Conservation (phyloP, 768 basidiomycete genomes). For the Asterophora lycoperdoides region DNA sequence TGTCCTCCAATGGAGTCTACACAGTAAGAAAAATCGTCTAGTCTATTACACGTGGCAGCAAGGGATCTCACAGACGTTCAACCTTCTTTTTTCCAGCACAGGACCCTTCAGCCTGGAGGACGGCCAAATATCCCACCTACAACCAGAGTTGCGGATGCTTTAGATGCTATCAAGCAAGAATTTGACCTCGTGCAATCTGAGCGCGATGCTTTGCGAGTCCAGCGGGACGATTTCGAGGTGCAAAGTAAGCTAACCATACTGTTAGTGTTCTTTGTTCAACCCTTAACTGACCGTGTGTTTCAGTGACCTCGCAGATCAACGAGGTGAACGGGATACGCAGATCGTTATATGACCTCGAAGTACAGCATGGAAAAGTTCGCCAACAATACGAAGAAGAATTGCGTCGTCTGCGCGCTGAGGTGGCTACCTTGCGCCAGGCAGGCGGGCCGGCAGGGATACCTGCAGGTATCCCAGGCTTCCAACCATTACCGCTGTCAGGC, state of each 20-base stretch:
- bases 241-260: conserved; percentile 56
- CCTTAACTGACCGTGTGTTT: not conserved
- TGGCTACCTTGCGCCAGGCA: conserved; percentile 36
- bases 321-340: conserved; percentile 89
- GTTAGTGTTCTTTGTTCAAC: not conserved
- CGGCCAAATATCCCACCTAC: conserved; percentile 5
- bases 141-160: conserved; percentile 58
- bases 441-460: not conserved
- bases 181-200: conserved; percentile 69
- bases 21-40: not conserved
- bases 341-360: conserved; percentile 88
- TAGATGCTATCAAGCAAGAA: conserved; percentile 76
- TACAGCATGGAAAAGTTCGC: conserved; percentile 80
- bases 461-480: conserved; percentile 19
- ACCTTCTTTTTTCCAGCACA: conserved; percentile 2
- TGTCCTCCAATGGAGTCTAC: conserved; percentile 6
- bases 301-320: conserved; percentile 79
- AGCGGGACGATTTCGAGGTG: conserved; percentile 86
- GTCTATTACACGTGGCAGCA: not conserved
- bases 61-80: not conserved
- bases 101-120: conserved; percentile 6
- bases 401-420: conserved; percentile 61
- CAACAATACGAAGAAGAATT: conserved; percentile 87
- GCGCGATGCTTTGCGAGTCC: conserved; percentile 50
- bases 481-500: conserved; percentile 9